Evolutionary conservation across 208 protist species (phyloP), one percentile per base, ranked within the genome.

Genomic region (Strigomonas culicis): DNA sequence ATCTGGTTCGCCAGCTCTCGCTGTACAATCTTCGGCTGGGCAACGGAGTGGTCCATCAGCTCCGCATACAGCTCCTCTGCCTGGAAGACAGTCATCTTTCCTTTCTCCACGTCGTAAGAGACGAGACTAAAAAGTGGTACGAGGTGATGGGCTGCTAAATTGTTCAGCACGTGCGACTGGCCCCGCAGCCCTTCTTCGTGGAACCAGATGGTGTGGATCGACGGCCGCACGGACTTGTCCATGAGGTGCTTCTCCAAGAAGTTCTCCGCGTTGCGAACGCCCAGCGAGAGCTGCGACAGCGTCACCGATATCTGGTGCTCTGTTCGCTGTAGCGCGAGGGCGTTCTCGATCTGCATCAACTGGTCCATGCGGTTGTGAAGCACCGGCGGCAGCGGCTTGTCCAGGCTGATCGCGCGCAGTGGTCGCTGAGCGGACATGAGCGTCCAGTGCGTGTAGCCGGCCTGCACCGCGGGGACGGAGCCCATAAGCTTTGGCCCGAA

Each of bases 1-100:
- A 96, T 96, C 65, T 96, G 90, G 51, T 96, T 92, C 4, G 77
- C 76, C 39, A 96, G 56, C 76, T 96, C 90, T 19, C 90, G 87
- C 71, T 94, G 90, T 57, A 96, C 90, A 55, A 94, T 79, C 72
- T 77, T 83, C 8, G 90, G 86, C 68, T 93, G 87, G 2, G 87
- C 90, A 7, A 87, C 80, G n/a, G 79, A 85, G 69, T 78, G 88
- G 79, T 96, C 87, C 84, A 93, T 92, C 50, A 96, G 82, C 71
- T 92, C 87, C 63, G 90, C 77, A 67, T 92, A 96, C 4, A 96
- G 63, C 72, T 94, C 81, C 63, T 83, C 77, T 8, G 90, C 87
- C 68, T 92, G 62, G 32, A 75, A 70, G 13, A 79, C 41, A 8
- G 81, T 84, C 87, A 96, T 96, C 70, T 86, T 87, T 0, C 86